Evolutionary conservation across 1,284 basidiomycete genomes (phyloP), one percentile per base, ranked within the genome.

Genomic region (Leccinum huronense): DNA sequence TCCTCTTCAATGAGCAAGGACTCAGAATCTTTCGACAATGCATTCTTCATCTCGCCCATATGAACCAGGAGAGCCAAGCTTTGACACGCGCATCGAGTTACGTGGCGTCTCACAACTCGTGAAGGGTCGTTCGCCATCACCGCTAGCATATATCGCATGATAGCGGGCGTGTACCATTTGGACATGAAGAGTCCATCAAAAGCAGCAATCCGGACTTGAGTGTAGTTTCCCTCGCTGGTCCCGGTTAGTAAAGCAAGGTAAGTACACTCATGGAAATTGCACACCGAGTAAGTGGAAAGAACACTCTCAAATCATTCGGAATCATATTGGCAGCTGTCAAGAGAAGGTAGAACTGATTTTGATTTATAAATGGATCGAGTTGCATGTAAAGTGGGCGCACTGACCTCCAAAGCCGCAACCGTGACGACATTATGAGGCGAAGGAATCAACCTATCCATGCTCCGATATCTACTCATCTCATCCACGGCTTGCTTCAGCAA

Each of bases 381-480:
- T 58, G 34, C 53, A 58, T 59, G 27, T 2, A 60, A 9, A 30
- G 48, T 23, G 55, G 27, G 34, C 67, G 57, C 9, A 76, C 84
- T 67, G 67, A 95, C 94, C 84, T 96, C 93, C 59, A 98, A 79
- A 3, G 89, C 89, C 34, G 97, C 94, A 61, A 95, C 84, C 0
- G 96, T 96, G 48, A 99, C 90, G 30, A 95, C 87, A 72, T 99
- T 99, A 73, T 98, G 95, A 65, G 89, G 90, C 4, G 96, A 97
- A 3, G 97, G 94, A 62, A 99, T 96, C 16, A 99, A 83, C 63
- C 95, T 84, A 76, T 99, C 97, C 85, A 98, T 94, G 68, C 90
- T 94, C 66, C 95, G 89, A 75, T 96, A 95, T 40, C 97, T 85
- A 73, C 97, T 94, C 48, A 98, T 87, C 73, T 94, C 93, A 16